Evolutionary conservation across 768 basidiomycete genomes (phyloP), one percentile per base, ranked within the genome.

Genomic region (Mycena epipterygia): DNA sequence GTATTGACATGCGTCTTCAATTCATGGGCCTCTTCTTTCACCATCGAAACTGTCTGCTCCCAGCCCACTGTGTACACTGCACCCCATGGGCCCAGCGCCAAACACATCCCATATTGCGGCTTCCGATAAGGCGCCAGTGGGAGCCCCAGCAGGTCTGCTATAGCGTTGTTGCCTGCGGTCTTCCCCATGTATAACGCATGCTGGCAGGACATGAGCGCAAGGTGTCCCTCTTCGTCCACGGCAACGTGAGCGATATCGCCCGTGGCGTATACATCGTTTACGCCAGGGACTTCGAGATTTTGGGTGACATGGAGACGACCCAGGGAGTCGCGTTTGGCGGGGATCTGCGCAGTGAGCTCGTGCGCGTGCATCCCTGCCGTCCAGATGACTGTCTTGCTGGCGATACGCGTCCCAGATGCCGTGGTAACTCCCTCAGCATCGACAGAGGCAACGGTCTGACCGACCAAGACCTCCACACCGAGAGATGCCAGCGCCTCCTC

Each of bases 321-420:
- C 7, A 71, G 46, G 8, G 51, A 19, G 39, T 75, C 74, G 37
- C 62, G 70, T 25, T 69, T 33, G 13, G 35, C 65, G 52, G 74
- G 64, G 14, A 75, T 49, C 30, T 73, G 74, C 39, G 58, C 55
- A 13, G 74, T 75, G 12, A 75, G 73, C 2, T 37, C 21, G 42
- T 42, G 67, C 13, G 74, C 74, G 7, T 63, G 72, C 64, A 75
- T 63, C 8, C 74, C 74, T 9, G 67, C 74, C 8, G 74, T 67
- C 74, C 74, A 75, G 25, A 75, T 67, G 29, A 75, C 67, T 11
- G 74, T 75, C 51, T 71, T 73, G 62, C 57, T 66, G 5, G 35
- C 73, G 42, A 75, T 73, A 7, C 64, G 70, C 27, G 39, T 46
- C 9, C 74, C 74, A 16, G 69, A 65, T 12, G 59, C 41, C 14